A percentile compares a stretch with the other conserved stretches of the same genome.
Conservation (phyloP, 768 basidiomycete species). For the Xanthoconium stramineum region DNA sequence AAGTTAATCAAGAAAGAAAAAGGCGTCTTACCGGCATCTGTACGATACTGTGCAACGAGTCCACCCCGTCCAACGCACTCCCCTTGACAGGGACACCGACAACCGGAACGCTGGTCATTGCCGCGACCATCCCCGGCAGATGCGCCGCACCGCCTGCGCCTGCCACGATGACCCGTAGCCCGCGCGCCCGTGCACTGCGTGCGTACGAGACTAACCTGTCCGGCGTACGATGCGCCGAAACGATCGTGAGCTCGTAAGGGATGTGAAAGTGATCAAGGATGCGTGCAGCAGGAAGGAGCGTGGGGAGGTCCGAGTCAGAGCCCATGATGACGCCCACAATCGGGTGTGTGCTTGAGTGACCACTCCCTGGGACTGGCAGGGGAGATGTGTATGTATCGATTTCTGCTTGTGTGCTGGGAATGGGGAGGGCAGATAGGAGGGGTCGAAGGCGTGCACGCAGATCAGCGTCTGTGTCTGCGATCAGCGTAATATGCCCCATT, state of each 20-base stretch:
- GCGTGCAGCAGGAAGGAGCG: conserved; percentile 84
- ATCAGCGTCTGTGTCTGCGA: conserved; percentile 77
- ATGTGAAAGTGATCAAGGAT: conserved; percentile 80
- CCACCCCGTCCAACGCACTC: conserved; percentile 89
- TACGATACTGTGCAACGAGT: conserved; percentile 95
- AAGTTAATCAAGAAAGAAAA: not conserved
- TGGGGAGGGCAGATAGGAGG: conserved; percentile 65
- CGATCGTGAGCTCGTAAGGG: conserved; percentile 93
- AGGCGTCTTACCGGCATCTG: conserved; percentile 88
- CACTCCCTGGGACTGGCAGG: conserved; percentile 41
- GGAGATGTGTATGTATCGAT: conserved; percentile 51
- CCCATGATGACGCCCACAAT: conserved; percentile 97
- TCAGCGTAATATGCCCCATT: conserved; percentile 96
- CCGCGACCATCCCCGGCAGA: conserved; percentile 97
- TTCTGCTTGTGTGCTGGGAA: conserved; percentile 38
- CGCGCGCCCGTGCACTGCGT: conserved; percentile 62
- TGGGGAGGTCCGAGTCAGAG: conserved; percentile 94
- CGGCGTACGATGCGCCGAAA: conserved; percentile 95
- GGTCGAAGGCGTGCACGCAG: conserved; percentile 66
- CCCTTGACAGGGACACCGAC: conserved; percentile 98
- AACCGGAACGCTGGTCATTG: conserved; percentile 88
- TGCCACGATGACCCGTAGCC: conserved; percentile 77
- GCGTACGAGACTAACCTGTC: conserved; percentile 83
- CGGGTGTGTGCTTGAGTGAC: conserved; percentile 63
- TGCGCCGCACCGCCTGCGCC: conserved; percentile 99